Conservation (phyloP, 2,329 filamentous ascomycete genomes). For the Daldinia sp. region DNA sequence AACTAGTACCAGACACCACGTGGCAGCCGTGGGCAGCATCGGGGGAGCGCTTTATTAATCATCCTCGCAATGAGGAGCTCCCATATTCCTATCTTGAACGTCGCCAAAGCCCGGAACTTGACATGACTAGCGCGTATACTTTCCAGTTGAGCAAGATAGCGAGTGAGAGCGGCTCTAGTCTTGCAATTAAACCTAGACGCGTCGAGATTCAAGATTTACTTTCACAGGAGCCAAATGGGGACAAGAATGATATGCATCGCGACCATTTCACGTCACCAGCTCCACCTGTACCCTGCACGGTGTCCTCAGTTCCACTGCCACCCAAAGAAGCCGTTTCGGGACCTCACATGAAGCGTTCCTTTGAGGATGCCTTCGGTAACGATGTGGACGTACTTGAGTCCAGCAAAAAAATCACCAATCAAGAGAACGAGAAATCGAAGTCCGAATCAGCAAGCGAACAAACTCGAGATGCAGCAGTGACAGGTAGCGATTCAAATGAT, state of each 20-base stretch:
- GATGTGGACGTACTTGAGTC: slow-evolving; percentile 7
- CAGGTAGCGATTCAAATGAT: neutral
- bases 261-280: neutral
- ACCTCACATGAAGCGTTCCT: slow-evolving; percentile 44
- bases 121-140: slow-evolving; percentile 52
- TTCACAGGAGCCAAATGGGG: slow-evolving; percentile 44
- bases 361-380: slow-evolving; percentile 45
- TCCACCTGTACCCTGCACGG: neutral
- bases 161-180: slow-evolving; percentile 22
- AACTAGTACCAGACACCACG: slow-evolving; percentile 16
- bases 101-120: slow-evolving; percentile 44
- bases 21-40: slow-evolving; percentile 46
- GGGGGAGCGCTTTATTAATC: slow-evolving; percentile 53
- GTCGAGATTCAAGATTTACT: slow-evolving; percentile 50
- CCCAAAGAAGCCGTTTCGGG: neutral
- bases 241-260: neutral
- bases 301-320: neutral
- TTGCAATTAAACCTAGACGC: slow-evolving; percentile 36
- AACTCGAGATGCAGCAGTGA: neutral
- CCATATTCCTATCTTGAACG: slow-evolving; percentile 18
- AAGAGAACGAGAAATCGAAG: neutral
- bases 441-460: neutral
- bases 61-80: slow-evolving; percentile 38
- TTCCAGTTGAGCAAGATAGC: slow-evolving; percentile 50
- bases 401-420: neutral